Evolutionary conservation across 2,329 filamentous ascomycete genomes (phyloP).

Genomic region (Rachicladosporium sp.): DNA sequence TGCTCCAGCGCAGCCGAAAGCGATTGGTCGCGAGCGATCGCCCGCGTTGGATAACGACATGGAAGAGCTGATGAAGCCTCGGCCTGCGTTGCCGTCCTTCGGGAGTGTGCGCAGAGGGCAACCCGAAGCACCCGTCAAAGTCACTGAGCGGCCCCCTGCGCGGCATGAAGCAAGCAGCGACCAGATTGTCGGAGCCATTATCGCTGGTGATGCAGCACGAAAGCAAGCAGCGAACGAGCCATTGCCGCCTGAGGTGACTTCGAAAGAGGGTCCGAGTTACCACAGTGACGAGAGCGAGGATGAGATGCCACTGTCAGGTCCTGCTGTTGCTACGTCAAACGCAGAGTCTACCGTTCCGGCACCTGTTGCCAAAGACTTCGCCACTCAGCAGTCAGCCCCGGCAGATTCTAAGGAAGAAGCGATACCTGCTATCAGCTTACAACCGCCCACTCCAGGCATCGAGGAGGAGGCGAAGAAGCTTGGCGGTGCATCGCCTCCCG

Average conservation of each 20-base stretch:
- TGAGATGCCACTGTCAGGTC: constrained; percentile 7
- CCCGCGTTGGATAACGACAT: constrained; percentile 44
- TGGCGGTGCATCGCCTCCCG: constrained; percentile 2
- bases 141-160: constrained; percentile 33
- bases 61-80: constrained; percentile 56
- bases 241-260: constrained; percentile 57
- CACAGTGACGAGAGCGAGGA: constrained; percentile 40
- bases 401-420: constrained; percentile 5
- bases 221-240: constrained; percentile 44
- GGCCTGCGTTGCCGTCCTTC: constrained; percentile 61
- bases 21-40: constrained; percentile 12
- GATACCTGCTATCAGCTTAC: constrained; percentile 21
- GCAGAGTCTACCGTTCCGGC: background rate
- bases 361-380: constrained; percentile 14
- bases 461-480: constrained; percentile 20
- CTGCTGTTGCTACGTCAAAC: background rate
- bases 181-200: constrained; percentile 43
- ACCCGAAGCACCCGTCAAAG: constrained; percentile 38
- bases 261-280: constrained; percentile 54
- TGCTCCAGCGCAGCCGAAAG: constrained; percentile 36
- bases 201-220: constrained; percentile 39
- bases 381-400: constrained; percentile 3
- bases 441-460: constrained; percentile 23
- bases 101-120: constrained; percentile 45
- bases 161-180: constrained; percentile 46